phyloP scores from a whole-genome alignment of 257 asterid species.

The Primulina eburnea region DNA sequence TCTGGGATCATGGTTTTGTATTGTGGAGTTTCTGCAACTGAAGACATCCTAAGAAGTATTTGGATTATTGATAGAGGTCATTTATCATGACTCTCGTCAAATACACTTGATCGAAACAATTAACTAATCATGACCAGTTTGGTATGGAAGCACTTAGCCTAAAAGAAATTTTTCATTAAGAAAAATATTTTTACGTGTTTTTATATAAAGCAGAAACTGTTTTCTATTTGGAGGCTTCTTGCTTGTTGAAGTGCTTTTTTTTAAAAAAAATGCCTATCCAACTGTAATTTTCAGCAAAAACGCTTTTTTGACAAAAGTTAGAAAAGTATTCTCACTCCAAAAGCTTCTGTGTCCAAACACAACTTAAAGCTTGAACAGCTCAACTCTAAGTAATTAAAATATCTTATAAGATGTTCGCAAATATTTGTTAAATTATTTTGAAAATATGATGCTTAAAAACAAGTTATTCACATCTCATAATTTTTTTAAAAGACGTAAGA shows the following conservation, averaged over 20 bases:
- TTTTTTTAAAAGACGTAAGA: background rate
- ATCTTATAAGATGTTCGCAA: too few relatives aligned
- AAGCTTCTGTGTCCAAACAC: background rate
- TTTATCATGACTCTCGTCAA: background rate
- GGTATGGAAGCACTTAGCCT: background rate
- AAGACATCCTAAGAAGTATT: too few relatives aligned
- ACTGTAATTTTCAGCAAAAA: too few relatives aligned
- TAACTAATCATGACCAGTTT: background rate
- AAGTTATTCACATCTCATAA: background rate
- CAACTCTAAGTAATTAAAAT: background rate
- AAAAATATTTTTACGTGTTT: too few relatives aligned
- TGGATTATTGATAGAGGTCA: background rate
- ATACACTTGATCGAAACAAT: too few relatives aligned
- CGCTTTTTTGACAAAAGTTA: background rate
- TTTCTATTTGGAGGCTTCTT: background rate
- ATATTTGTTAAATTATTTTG: too few relatives aligned
- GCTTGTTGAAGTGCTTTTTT: background rate
- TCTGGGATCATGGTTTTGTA: background rate
- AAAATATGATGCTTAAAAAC: too few relatives aligned
- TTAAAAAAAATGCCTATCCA: background rate
- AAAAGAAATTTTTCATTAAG: too few relatives aligned
- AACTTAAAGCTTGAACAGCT: background rate
- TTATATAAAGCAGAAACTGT: too few relatives aligned
- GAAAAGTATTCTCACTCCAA: background rate
- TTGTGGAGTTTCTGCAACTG: background rate